Base-by-base conservation (phyloP, 2,329 filamentous ascomycete species). In the Aspergillus brunneoviolaceus region DNA sequence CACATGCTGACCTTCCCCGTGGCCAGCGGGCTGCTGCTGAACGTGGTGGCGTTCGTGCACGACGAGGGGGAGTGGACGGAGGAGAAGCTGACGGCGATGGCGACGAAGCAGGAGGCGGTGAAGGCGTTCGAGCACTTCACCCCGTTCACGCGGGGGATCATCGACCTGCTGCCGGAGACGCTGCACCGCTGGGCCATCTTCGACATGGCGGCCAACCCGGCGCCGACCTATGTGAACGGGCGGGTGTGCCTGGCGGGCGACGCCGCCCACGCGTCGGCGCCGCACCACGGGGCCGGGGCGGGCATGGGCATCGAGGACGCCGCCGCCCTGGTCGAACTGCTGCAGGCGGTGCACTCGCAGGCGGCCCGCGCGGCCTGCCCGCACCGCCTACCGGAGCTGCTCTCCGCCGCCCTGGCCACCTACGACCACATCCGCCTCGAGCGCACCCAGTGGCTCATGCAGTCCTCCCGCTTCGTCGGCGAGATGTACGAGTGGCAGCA, bases 1-100 rank as follows among this genome's bases (percentile, higher is more conserved):
- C 87, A 89, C 69, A 64, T 84, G 5, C 77, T 89, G 29, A 86
- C 81, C 0, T 89, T 87, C 66, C 67, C 67, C 6, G 49, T 70
- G 9, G 60, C 59, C 2, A 31, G 39, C 27, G 58, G 57, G 51
- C 63, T 45, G 3, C 23, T 61, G 11, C n/a, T 69, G 23, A 67
- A 69, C 29, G 58, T 69, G 4, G 65, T 62, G 11, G 66, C 60
- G 11, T 69, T 71, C 49, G 58, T 65, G n/a, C 49, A 48, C 21
- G 63, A 66, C 19, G 51, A 56, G 3, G 14, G 49, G 1, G 51
- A 58, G 4, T 69, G 65, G 62, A 58, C 64, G 5, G 19, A 60
- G 6, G 39, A 31, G 11, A 42, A 59, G 2, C 39, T 50, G 31
- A 50, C 63, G 42, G 48, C 53, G 9, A 56, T 53, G 10, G 58